Conservation (phyloP, 2,329 filamentous ascomycete genomes). For the Ilyonectria sp. region DNA sequence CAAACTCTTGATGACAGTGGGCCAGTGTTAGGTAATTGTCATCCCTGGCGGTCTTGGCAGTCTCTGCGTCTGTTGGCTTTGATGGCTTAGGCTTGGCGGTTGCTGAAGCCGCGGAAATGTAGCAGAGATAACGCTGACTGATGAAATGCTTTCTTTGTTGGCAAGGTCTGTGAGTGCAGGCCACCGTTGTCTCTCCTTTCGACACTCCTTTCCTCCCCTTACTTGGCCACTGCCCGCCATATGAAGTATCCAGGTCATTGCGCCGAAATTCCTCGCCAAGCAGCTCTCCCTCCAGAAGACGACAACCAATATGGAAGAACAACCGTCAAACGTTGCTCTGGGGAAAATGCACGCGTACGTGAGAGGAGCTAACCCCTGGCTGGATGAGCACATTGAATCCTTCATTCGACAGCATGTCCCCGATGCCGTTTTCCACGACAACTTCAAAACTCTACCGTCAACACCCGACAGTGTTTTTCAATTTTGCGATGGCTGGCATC, state of each 20-base stretch:
- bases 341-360: slow-evolving; percentile 41
- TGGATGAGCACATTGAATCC: slow-evolving; percentile 50
- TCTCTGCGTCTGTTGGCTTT: not conserved
- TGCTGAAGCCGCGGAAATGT: fast-evolving
- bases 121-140: slow-evolving; percentile 24
- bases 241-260: slow-evolving; percentile 30
- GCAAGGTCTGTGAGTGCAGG: not conserved
- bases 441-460: slow-evolving; percentile 48
- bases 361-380: slow-evolving; percentile 49
- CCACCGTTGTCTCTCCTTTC: not conserved
- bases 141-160: not conserved
- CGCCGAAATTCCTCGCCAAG: slow-evolving; percentile 27
- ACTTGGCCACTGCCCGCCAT: not conserved
- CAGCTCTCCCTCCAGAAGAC: slow-evolving; percentile 42
- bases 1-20: slow-evolving; percentile 29
- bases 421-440: slow-evolving; percentile 48
- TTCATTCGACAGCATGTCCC: slow-evolving; percentile 50
- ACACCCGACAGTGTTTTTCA: slow-evolving; percentile 48
- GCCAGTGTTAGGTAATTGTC: slow-evolving; percentile 28
- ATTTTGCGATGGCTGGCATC: slow-evolving; percentile 53
- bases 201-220: slow-evolving; percentile 18
- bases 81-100: not conserved
- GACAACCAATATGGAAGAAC: not conserved
- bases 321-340: not conserved
- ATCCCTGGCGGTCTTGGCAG: slow-evolving; percentile 28